Evolutionary conservation across 257 asterid genomes (phyloP).

Genomic region (Ophiorrhiza pumila): DNA sequence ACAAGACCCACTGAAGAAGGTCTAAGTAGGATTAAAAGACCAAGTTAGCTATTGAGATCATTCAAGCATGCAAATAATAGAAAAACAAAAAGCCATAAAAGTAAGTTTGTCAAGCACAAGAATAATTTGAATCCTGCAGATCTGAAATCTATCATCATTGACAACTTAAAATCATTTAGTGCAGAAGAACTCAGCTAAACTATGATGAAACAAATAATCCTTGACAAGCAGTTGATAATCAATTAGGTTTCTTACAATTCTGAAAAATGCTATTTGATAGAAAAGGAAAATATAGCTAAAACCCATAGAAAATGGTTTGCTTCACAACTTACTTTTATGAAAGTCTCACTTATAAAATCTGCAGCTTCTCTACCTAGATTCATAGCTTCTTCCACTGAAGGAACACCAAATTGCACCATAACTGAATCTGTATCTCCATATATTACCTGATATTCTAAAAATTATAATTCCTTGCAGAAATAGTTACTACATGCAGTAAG

Average conservation of each 20-base stretch:
- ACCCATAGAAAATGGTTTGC: background rate
- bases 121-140: background rate
- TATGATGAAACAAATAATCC: slow-evolving; percentile 1
- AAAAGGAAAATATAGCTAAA: slow-evolving; percentile 7
- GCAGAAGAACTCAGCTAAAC: background rate
- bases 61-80: slow-evolving; percentile 1
- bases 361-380: slow-evolving; percentile 95
- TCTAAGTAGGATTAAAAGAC: background rate
- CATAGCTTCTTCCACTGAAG: slow-evolving; percentile 93
- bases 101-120: background rate
- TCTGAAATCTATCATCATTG: background rate
- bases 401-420: slow-evolving; percentile 97
- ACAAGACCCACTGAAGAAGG: background rate
- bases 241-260: background rate
- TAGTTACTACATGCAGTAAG: background rate
- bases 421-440: slow-evolving; percentile 99
- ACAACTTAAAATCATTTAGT: background rate
- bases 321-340: slow-evolving; percentile 57
- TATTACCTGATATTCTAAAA: slow-evolving; percentile 57
- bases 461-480: slow-evolving; percentile 6
- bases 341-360: slow-evolving; percentile 81
- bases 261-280: background rate
- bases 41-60: background rate
- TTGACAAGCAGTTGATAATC: background rate
- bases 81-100: background rate